These are phyloP conservation scores for Echria macrotheca DNA, from an alignment of 495 filamentous ascomycete species.

Conservation along the genomic window DNA sequence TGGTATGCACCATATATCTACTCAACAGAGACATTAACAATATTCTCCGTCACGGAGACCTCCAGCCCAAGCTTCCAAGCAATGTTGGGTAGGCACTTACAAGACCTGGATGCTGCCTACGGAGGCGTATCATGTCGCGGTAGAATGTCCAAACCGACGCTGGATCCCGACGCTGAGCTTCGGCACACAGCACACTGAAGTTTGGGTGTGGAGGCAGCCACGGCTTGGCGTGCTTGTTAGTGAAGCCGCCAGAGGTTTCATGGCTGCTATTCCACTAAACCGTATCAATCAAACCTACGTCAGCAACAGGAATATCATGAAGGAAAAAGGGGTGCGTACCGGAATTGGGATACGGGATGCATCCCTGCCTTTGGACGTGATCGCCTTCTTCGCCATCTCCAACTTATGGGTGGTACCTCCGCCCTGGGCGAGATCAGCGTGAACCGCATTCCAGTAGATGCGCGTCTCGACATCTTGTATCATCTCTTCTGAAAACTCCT, in stretches of 20 bases:
- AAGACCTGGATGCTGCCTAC: neutral
- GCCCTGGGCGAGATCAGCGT: neutral
- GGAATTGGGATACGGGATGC: neutral
- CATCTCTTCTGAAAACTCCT: neutral
- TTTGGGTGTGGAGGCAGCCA: neutral
- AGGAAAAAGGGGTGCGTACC: neutral
- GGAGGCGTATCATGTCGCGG: slow-evolving; percentile 2
- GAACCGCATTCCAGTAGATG: neutral
- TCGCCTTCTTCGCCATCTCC: neutral
- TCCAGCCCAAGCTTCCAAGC: neutral
- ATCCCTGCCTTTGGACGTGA: slow-evolving; percentile 2
- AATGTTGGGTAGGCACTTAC: neutral
- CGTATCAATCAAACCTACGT: neutral
- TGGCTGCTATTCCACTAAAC: neutral
- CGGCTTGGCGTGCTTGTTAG: neutral
- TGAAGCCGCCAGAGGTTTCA: slow-evolving; percentile 3
- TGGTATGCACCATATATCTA: neutral
- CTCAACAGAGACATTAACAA: neutral
- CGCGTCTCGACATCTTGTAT: neutral
- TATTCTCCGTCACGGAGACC: neutral
- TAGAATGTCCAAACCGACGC: neutral
- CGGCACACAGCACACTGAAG: neutral
- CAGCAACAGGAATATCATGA: neutral
- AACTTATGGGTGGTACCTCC: neutral
- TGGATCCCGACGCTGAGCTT: neutral